These are phyloP conservation scores for Talaromyces adpressus DNA, from an alignment of 495 filamentous ascomycete species.

Conservation along the genomic window DNA sequence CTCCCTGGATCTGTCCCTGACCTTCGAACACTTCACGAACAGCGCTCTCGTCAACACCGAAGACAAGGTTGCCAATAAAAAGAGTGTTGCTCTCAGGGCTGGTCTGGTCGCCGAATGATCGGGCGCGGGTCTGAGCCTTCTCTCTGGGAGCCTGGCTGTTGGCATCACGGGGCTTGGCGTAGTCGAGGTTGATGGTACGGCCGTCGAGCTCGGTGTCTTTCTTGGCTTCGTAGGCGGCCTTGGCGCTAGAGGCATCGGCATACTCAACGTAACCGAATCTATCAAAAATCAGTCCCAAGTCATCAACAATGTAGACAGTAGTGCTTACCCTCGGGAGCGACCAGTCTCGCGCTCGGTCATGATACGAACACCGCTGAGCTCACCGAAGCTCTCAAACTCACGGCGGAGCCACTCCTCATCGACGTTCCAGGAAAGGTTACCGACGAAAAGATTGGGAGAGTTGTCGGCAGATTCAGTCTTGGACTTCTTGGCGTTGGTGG, in stretches of 20 bases:
- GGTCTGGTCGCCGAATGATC: constrained; percentile 71
- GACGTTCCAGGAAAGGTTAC: constrained; percentile 90
- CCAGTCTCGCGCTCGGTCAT: constrained; percentile 77
- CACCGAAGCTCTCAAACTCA: constrained; percentile 81
- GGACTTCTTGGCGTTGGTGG: constrained; percentile 67
- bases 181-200: constrained; percentile 84
- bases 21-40: constrained; percentile 69
- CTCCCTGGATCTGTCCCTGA: constrained; percentile 61
- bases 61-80: constrained; percentile 89
- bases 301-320: constrained; percentile 1
- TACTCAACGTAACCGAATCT: constrained; percentile 97
- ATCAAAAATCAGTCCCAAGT: constrained; percentile 19
- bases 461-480: constrained; percentile 65
- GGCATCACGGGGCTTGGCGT: constrained; percentile 59
- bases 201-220: constrained; percentile 75
- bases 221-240: constrained; percentile 74
- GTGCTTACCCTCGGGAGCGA: constrained; percentile 74
- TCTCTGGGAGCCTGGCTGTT: constrained; percentile 46
- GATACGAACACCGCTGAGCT: constrained; percentile 66
- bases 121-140: constrained; percentile 61
- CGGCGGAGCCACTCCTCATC: constrained; percentile 84
- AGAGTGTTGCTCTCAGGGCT: constrained; percentile 76
- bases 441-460: constrained; percentile 77
- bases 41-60: constrained; percentile 70
- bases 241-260: constrained; percentile 56